Evolutionary conservation across 139 green algal genomes (phyloP).

Genomic region (Volvox reticuliferus): DNA sequence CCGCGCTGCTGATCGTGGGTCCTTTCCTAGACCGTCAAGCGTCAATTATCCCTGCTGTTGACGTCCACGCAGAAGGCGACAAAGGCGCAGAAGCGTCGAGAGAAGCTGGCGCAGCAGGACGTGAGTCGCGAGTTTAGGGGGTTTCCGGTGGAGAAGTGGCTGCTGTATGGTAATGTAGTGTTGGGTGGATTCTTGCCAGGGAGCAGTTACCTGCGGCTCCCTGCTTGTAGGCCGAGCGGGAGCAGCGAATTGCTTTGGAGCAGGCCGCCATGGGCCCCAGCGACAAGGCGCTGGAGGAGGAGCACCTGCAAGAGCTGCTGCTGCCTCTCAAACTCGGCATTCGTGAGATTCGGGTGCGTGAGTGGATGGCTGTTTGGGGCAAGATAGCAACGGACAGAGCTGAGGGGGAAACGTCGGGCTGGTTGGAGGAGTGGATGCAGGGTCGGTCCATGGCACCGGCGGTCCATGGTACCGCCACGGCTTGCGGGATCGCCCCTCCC

Average conservation of each 20-base stretch:
- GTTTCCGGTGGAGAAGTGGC: no score
- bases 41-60: not conserved
- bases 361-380: not conserved
- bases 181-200: no score
- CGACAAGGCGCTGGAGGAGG: constrained; percentile 76
- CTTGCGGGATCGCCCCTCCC: no score
- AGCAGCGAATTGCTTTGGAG: constrained; percentile 88
- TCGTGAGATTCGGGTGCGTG: constrained; percentile 78
- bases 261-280: constrained; percentile 77
- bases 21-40: no score
- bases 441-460: no score
- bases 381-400: no score
- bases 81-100: constrained; percentile 79
- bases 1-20: no score
- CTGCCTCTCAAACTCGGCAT: constrained; percentile 77
- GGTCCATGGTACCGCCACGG: no score
- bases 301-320: constrained; percentile 74
- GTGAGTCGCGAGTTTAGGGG: constrained; percentile 17
- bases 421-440: no score
- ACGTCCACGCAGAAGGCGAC: constrained; percentile 62
- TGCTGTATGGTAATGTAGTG: no score
- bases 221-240: constrained; percentile 73
- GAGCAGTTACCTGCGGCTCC: no score
- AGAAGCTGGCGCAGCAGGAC: constrained; percentile 61
- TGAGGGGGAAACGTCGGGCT: no score